Conservation (phyloP, 1,284 basidiomycete genomes). For the Bjerkandera adusta region DNA sequence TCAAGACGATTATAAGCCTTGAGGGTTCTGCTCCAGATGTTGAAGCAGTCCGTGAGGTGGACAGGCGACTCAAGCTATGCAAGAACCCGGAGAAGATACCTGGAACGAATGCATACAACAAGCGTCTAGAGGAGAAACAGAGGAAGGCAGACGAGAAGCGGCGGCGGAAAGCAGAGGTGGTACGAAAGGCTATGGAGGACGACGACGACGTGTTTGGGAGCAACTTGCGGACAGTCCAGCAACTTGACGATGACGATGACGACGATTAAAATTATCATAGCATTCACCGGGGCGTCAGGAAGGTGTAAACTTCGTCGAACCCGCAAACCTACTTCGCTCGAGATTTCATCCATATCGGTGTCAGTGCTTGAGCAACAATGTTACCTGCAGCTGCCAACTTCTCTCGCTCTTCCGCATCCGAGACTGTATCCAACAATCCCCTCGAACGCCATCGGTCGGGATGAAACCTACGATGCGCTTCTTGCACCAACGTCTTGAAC, state of each 20-base stretch:
- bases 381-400: conserved; percentile 54
- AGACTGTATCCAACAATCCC: conserved; percentile 43
- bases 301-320: neutral
- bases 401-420: conserved; percentile 44
- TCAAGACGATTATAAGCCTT: conserved; percentile 56
- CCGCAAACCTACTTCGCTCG: neutral
- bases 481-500: conserved; percentile 55
- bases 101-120: conserved; percentile 77
- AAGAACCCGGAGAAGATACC: conserved; percentile 93
- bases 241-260: conserved; percentile 49
- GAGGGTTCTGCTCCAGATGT: conserved; percentile 70
- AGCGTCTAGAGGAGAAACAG: conserved; percentile 64
- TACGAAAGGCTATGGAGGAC: conserved; percentile 46
- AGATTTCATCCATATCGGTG: conserved; percentile 42
- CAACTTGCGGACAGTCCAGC: conserved; percentile 37
- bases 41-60: conserved; percentile 84
- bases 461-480: conserved; percentile 56
- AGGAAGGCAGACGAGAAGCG: conserved; percentile 64
- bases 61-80: conserved; percentile 80
- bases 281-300: neutral
- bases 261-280: conserved; percentile 26
- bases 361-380: conserved; percentile 53
- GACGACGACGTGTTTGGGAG: conserved; percentile 69
- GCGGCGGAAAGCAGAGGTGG: conserved; percentile 58
- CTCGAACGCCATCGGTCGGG: conserved; percentile 57